Evolutionary conservation across 169 alveolate species (phyloP).

Genomic region (Miamiensis avidus): DNA sequence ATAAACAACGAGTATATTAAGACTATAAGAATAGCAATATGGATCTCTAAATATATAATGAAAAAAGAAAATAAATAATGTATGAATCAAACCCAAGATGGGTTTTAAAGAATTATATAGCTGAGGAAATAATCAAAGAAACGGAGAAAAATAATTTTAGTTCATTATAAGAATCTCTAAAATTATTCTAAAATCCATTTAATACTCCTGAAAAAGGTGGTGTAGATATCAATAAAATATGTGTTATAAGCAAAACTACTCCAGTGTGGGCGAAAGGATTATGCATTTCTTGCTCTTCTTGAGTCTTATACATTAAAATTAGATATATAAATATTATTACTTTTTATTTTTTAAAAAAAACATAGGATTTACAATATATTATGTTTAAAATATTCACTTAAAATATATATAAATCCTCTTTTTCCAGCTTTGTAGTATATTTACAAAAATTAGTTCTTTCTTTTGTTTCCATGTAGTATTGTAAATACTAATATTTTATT

Average conservation of each 20-base stretch:
- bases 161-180: constrained; percentile 42
- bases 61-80: constrained; percentile 40
- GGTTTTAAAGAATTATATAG: constrained; percentile 59
- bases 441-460: too few relatives aligned
- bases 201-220: constrained; percentile 33
- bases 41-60: constrained; percentile 19
- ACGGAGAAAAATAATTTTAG: constrained; percentile 56
- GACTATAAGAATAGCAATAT: constrained; percentile 22
- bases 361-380: too few relatives aligned
- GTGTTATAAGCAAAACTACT: constrained; percentile 26
- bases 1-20: constrained; percentile 23
- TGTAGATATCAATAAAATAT: constrained; percentile 14
- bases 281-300: constrained; percentile 65
- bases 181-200: constrained; percentile 51
- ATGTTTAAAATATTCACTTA: too few relatives aligned
- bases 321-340: too few relatives aligned
- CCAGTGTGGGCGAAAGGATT: constrained; percentile 58
- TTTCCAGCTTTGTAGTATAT: too few relatives aligned
- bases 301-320: too few relatives aligned
- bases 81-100: constrained; percentile 44
- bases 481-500: too few relatives aligned
- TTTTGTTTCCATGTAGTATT: too few relatives aligned
- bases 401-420: too few relatives aligned
- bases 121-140: constrained; percentile 49
- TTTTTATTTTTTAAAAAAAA: too few relatives aligned